Evolutionary conservation across 495 filamentous ascomycete genomes (phyloP), one percentile per base, ranked within the genome.

Genomic region (Cercophora samala): DNA sequence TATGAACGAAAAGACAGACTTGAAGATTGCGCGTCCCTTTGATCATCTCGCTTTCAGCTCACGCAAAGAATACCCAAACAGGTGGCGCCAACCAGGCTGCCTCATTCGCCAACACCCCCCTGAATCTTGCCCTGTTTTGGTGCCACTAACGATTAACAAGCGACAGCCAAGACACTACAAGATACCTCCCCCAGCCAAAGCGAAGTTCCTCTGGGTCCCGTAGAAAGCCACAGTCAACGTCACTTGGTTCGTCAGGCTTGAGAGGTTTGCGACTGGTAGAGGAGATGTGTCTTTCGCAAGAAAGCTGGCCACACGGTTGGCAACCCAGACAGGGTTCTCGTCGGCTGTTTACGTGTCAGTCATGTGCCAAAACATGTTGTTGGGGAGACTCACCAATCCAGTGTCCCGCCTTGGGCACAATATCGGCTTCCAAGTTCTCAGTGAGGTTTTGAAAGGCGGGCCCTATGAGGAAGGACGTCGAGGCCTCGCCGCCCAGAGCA

Each of bases 371-470:
- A 13, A 11, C 13, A 46, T 18, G 2, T 9, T 3, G 13, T 13
- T 46, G 37, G 11, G 37, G 15, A 42, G 18, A 70, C 70, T 69
- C 52, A 74, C 72, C 68, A 59, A 74, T 68, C 70, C 72, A 73
- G 63, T 76, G 72, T 21, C 72, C 72, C 2, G 74, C 72, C 29
- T 74, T 71, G 21, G 70, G 72, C 8, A 71, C 63, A 4, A 71
- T 60, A 62, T 76, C 74, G 21, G 66, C 60, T 60, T 74, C 71
- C 55, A 72, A 18, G 24, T 68, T 52, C 9, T 23, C 32, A 5
- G 72, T 64, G n/a, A 76, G 32, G 18, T 60, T 58, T 0, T 53
- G 60, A 11, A 53, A 56, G 6, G 37, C 37, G 13, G 22, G n/a
- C n/a, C n/a, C 4, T 9, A 18, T 56, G n/a, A 56, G 22, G 18